These are phyloP conservation scores for Aureobasidium namibiae DNA, from an alignment of 2,329 filamentous ascomycete genomes.

Conservation along the genomic window DNA sequence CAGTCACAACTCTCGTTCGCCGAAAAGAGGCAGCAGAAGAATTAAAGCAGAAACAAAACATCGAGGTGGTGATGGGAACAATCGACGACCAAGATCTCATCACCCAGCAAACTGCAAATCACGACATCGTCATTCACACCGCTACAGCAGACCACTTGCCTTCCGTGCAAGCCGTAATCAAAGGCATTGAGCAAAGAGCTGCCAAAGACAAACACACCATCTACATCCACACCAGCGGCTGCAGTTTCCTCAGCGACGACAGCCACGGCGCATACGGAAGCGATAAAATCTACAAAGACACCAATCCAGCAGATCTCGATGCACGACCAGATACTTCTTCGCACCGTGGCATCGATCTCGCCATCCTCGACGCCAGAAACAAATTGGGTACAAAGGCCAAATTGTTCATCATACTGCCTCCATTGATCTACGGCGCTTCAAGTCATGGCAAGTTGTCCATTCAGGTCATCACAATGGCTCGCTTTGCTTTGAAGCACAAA, in stretches of 20 bases:
- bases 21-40: conserved; percentile 30
- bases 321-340: conserved; percentile 34
- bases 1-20: conserved; percentile 36
- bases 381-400: conserved; percentile 34
- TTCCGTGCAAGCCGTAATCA: conserved; percentile 37
- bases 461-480: conserved; percentile 39
- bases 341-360: conserved; percentile 39
- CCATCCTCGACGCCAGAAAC: conserved; percentile 32
- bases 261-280: conserved; percentile 27
- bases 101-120: conserved; percentile 27
- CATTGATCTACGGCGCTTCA: conserved; percentile 39
- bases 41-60: conserved; percentile 29
- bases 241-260: conserved; percentile 33
- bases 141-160: conserved; percentile 43
- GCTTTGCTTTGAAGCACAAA: conserved; percentile 42
- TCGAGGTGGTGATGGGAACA: conserved; percentile 32
- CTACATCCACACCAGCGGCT: conserved; percentile 44
- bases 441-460: conserved; percentile 36
- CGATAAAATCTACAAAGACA: conserved; percentile 37
- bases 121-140: conserved; percentile 41
- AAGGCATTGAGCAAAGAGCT: conserved; percentile 34
- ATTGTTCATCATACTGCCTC: conserved; percentile 41
- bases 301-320: conserved; percentile 33
- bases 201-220: conserved; percentile 31
- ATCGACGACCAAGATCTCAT: conserved; percentile 35